Evolutionary conservation across 495 filamentous ascomycete species (phyloP), one percentile per base, ranked within the genome.

Genomic region (Aspergillus avenaceus): DNA sequence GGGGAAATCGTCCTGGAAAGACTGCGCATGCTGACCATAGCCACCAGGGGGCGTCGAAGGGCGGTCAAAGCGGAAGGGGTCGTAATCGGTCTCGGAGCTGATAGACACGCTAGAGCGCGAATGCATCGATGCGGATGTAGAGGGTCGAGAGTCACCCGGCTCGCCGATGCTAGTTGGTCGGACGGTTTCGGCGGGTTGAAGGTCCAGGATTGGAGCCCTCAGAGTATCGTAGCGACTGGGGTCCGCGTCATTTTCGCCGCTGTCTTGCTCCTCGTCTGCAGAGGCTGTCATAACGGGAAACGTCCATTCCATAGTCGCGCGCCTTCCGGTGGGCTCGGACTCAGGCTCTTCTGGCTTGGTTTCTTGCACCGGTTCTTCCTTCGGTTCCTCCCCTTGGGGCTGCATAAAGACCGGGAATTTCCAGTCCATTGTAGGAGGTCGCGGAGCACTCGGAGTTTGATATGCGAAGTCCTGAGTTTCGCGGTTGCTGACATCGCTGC

Each of bases 341-440:
- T 49, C 52, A 25, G 44, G 18, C 16, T 59, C 59, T 23, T 45
- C 52, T 13, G 44, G 45, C 28, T 37, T 45, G 6, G 44, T 16
- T 27, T 49, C 53, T 24, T 36, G 40, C 1, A 12, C 21, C n/a
- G n/a, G 16, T 26, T 40, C 47, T 41, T 49, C 18, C 14, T 45
- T 31, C 1, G 12, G 41, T 8, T 41, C 32, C 9, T 54, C 59
- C 18, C 64, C 63, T 18, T 65, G 51, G 18, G 58, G 45, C 9
- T 53, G 53, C 40, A 56, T 59, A 40, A 75, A 72, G 1, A 56
- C 42, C 0, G 74, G 74, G 38, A 77, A 77, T 25, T 72, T 74
- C 72, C 72, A 77, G 43, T 74, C 74, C 70, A 75, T 75, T 5
- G 75, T 76, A 6, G 72, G 70, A 31, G 72, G 74, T 5, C 72